phyloP scores from a whole-genome alignment of 257 asterid genomes.

The Penstemon newberryi region DNA sequence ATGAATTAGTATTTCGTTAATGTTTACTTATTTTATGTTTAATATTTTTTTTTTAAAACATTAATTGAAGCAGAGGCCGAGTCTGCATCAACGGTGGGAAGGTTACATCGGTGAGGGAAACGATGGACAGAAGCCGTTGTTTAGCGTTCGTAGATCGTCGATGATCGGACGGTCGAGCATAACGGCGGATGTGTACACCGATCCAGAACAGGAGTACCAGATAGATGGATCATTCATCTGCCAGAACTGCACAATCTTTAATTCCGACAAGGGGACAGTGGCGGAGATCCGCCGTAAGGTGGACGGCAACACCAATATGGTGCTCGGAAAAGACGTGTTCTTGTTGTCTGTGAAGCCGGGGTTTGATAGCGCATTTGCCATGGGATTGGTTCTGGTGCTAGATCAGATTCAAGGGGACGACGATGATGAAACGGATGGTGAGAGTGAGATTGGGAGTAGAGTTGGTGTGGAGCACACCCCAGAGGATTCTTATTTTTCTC shows the following conservation, averaged over 20 bases:
- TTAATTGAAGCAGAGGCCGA: slow-evolving; percentile 48
- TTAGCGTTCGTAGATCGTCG: slow-evolving; percentile 71
- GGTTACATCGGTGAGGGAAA: slow-evolving; percentile 61
- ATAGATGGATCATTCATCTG: slow-evolving; percentile 63
- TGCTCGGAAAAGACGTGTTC: slow-evolving; percentile 67
- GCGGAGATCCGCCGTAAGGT: slow-evolving; percentile 69
- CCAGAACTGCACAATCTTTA: slow-evolving; percentile 52
- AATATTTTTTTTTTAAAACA: no score
- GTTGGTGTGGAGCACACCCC: slow-evolving; percentile 45
- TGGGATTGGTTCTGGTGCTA: slow-evolving; percentile 62
- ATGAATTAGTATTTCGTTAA: no score
- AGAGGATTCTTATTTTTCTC: slow-evolving; percentile 30
- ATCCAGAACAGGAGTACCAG: slow-evolving; percentile 50
- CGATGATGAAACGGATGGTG: slow-evolving; percentile 28
- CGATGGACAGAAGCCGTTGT: slow-evolving; percentile 57
- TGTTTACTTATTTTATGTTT: no score
- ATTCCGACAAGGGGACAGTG: slow-evolving; percentile 46
- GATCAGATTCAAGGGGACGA: slow-evolving; percentile 53
- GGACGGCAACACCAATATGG: slow-evolving; percentile 49
- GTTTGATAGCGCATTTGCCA: slow-evolving; percentile 63
- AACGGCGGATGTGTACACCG: slow-evolving; percentile 53
- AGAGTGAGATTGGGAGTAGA: slow-evolving; percentile 21
- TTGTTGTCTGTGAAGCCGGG: slow-evolving; percentile 44
- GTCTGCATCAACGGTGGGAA: slow-evolving; percentile 74
- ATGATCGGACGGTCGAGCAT: slow-evolving; percentile 61